phyloP scores from a whole-genome alignment of 139 green algal genomes.

The Bryopsis sp. region DNA sequence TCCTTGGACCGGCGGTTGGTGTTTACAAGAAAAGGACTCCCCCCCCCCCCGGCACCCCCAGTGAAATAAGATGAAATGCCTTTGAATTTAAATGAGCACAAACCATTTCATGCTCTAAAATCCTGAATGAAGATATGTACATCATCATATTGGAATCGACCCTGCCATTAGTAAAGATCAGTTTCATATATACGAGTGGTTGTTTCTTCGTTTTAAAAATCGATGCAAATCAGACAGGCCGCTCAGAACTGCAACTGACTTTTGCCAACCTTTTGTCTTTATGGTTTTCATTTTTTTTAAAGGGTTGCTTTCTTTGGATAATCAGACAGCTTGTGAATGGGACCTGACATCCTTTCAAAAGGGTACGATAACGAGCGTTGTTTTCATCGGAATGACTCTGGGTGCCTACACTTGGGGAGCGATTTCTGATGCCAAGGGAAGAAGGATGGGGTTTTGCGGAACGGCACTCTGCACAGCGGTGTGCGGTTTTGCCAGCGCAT shows the following conservation, averaged over 20 bases:
- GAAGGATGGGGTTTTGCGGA: slow-evolving; percentile 22
- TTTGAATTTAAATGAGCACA: background rate
- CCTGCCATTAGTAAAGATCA: no score
- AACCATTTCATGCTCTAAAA: background rate
- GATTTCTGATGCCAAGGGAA: slow-evolving; percentile 27
- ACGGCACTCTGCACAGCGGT: slow-evolving; percentile 40
- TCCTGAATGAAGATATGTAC: no score
- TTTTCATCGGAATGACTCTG: slow-evolving; percentile 64
- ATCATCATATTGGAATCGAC: no score
- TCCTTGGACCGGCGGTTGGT: slow-evolving; percentile 54
- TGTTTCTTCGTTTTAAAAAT: no score
- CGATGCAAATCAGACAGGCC: no score
- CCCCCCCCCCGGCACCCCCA: background rate
- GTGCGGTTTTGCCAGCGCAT: slow-evolving; percentile 35
- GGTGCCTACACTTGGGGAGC: slow-evolving; percentile 57
- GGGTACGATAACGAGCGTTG: slow-evolving; percentile 43
- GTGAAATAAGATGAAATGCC: background rate
- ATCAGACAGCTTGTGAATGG: slow-evolving; percentile 53
- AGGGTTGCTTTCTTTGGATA: no score
- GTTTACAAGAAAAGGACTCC: no score
- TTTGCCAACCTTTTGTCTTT: no score
- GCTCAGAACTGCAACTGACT: slow-evolving; percentile 12
- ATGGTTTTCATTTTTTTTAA: no score
- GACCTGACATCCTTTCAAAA: slow-evolving; percentile 39
- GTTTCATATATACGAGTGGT: no score